Conservation (phyloP, 306 rosid genomes). For the Fagus sylvatica region DNA sequence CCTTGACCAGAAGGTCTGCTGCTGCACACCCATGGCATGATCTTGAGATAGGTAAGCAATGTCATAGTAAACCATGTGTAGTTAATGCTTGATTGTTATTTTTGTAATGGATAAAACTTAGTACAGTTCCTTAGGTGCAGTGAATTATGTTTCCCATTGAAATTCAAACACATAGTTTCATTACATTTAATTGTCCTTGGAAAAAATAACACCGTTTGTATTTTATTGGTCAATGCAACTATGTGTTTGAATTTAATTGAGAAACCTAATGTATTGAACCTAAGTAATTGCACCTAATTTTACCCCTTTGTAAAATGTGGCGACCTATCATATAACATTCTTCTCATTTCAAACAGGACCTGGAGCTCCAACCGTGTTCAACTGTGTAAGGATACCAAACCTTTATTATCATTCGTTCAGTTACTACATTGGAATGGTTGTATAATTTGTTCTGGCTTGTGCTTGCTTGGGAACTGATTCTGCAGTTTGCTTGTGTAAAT, state of each 20-base stretch:
- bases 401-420: not conserved
- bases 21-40: conserved; percentile 99
- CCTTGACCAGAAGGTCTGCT: conserved; percentile 86
- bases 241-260: no score
- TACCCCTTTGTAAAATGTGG: no score
- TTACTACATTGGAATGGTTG: not conserved
- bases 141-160: no score
- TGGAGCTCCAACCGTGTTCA: conserved; percentile 83
- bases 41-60: conserved; percentile 83
- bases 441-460: not conserved
- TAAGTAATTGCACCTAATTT: no score
- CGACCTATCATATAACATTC: not conserved
- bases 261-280: no score
- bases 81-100: not conserved
- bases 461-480: not conserved
- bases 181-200: no score
- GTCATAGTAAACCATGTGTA: not conserved
- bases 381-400: conserved; percentile 66
- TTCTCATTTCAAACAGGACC: conserved; percentile 64
- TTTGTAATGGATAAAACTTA: not conserved
- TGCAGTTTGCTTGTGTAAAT: not conserved
- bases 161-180: no score
- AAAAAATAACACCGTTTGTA: no score
- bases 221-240: no score
- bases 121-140: no score